Evolutionary conservation across 2,329 filamentous ascomycete genomes (phyloP).

Genomic region (Neofusicoccum umdonicola): DNA sequence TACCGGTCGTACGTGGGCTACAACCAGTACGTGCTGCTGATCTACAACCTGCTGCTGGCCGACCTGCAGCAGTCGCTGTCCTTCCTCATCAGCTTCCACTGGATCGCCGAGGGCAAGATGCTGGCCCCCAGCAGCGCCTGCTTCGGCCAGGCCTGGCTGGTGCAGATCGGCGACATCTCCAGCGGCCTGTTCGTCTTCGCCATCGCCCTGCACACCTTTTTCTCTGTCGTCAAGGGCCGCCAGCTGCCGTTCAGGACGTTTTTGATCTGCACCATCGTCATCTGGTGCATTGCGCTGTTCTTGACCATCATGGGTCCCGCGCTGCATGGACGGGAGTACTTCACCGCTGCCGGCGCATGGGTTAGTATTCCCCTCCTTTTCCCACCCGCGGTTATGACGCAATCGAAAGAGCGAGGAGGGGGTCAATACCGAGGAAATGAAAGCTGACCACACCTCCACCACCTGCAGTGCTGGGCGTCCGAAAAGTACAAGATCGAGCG

Average conservation of each 20-base stretch:
- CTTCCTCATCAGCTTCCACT: constrained; percentile 50
- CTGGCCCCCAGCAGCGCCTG: constrained; percentile 44
- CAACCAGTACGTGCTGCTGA: constrained; percentile 55
- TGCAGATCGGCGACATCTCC: constrained; percentile 53
- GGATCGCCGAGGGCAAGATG: constrained; percentile 46
- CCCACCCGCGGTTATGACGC: not conserved
- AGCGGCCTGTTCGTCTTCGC: constrained; percentile 55
- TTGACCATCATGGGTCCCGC: constrained; percentile 49
- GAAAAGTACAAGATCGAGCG: constrained; percentile 43
- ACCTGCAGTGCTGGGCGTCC: constrained; percentile 50
- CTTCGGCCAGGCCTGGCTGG: constrained; percentile 51
- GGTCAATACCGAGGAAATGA: not conserved
- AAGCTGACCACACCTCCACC: constrained; percentile 20
- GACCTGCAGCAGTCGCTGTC: constrained; percentile 54
- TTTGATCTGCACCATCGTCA: constrained; percentile 40
- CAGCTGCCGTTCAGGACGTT: constrained; percentile 48
- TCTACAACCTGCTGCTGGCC: constrained; percentile 53
- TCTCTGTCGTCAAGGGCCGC: constrained; percentile 48
- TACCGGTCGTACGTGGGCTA: constrained; percentile 51
- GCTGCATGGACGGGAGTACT: constrained; percentile 43
- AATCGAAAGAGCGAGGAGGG: no score
- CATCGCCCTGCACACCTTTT: constrained; percentile 55
- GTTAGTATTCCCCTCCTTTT: constrained; percentile 29
- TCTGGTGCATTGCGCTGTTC: constrained; percentile 48
- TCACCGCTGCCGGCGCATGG: constrained; percentile 52